phyloP scores from a whole-genome alignment of 805 yeast species.

The Yueomyces sp. region DNA sequence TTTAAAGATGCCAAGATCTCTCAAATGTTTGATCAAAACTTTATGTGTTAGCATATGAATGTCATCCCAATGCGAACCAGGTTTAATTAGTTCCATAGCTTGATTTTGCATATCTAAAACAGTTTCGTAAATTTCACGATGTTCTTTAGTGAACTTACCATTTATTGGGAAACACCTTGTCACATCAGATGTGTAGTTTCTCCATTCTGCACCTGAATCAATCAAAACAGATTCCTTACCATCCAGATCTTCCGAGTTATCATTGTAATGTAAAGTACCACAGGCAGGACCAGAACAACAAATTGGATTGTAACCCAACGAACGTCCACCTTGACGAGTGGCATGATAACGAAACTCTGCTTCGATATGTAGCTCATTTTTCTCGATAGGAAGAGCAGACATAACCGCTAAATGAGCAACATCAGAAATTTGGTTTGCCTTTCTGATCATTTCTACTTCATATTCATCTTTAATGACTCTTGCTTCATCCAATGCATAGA shows the following conservation, averaged over 20 bases:
- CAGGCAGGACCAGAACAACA: conserved; percentile 90
- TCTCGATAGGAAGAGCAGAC: conserved; percentile 83
- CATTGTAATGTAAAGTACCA: conserved; percentile 80
- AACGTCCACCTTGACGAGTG: conserved; percentile 83
- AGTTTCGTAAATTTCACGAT: conserved; percentile 63
- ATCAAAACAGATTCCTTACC: conserved; percentile 59
- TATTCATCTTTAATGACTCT: conserved; percentile 73
- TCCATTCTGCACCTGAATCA: conserved; percentile 98
- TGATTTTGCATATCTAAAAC: conserved; percentile 73
- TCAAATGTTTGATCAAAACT: conserved; percentile 57
- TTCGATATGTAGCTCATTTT: conserved; percentile 81
- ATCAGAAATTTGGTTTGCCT: conserved; percentile 78
- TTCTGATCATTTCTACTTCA: conserved; percentile 63
- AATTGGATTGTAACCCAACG: conserved; percentile 85
- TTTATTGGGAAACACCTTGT: conserved; percentile 88
- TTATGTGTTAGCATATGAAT: conserved; percentile 71
- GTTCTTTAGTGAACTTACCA: conserved; percentile 85
- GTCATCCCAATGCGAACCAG: conserved; percentile 80
- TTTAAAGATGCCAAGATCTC: conserved; percentile 64
- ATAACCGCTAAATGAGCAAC: conserved; percentile 82
- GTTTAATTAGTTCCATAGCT: conserved; percentile 60
- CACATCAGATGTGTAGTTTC: conserved; percentile 82
- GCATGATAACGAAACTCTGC: conserved; percentile 94
- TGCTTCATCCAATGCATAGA: conserved; percentile 75
- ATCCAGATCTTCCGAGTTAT: conserved; percentile 53